Base-by-base conservation (phyloP, 768 basidiomycete species). In the Psilocybe cubensis region DNA sequence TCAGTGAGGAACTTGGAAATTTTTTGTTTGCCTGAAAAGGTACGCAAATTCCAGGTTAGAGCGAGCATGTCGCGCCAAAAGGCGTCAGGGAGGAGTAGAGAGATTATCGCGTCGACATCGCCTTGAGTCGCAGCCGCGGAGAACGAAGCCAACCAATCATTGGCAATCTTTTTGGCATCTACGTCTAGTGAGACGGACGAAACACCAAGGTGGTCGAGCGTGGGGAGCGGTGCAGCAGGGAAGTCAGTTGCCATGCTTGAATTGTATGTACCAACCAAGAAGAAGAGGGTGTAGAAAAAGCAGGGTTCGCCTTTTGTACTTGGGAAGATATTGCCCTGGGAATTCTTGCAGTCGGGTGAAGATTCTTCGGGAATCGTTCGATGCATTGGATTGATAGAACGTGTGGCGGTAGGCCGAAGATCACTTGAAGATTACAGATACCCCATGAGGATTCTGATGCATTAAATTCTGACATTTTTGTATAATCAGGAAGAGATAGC, bases 11-110 rank as follows among this genome's bases (percentile, higher is more conserved):
- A 71, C 10, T 57, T 53, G 8, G 28, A 68, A 55, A 83, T 77
- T 27, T 71, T 63, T 21, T 69, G 27, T 28, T 60, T 59, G 1
- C 76, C 72, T 2, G 70, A 67, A 60, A 83, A 74, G 1, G 82
- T 77, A 7, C 80, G 75, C 56, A 85, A 73, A 60, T 79, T 72
- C 76, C 79, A 82, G 4, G 84, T 84, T 46, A 83, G 69, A 0
- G 79, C 72, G 17, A 83, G 62, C 58, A 79, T 72, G 63, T 85
- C 84, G 45, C 79, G 75, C 82, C 82, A 83, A 55, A 76, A 74
- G 1, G 66, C 71, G 48, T 73, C 72, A 1, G 54, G 41, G 71
- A 70, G 9, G 63, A 44, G 31, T 28, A 51, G 25, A 73, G 62
- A 72, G 65, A 73, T 8, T 42, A 52, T n/a, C 10, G 31, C 41